Base-by-base conservation (phyloP, 2,329 filamentous ascomycete species). In the Alternaria panax region DNA sequence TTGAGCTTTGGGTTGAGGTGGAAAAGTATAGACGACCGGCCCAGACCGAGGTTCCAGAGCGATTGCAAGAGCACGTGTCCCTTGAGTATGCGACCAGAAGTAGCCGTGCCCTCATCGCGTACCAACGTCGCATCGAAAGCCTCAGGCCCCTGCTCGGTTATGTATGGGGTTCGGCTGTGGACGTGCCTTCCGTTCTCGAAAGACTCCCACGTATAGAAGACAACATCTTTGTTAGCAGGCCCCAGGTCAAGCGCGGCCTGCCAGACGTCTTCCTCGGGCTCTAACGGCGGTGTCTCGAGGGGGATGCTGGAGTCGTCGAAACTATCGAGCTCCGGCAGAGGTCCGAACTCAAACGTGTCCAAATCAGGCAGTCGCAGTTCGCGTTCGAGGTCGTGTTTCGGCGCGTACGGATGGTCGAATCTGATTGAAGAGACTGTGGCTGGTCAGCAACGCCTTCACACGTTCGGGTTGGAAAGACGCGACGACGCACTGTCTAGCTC, bases 11-110 rank as follows among this genome's bases (percentile, higher is more conserved):
- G 73, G 51, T 88, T 80, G 82, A 87, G 92, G 0, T 77, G 72
- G 74, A 92, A 95, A 32, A 95, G 84, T 2, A 90, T 82, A 0
- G 91, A 93, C 38, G 88, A 88, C 47, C 90, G 84, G 0, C 91
- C 92, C 6, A 93, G 83, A 0, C 87, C 86, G 1, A 94, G 80
- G 12, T 87, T 85, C 61, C 90, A 81, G 0, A 94, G 79, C 11
- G 88, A 89, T 18, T 77, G 70, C 2, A 83, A 60, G 4, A 79
- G 68, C 2, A 78, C 65, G 43, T 79, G 67, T 16, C 71, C 69
- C 18, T 77, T 77, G 2, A 83, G 42, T 5, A 82, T 68, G 27
- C 74, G 74, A 14, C 74, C 75, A 36, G 83, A 45, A 65, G 72
- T 30, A 81, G 67, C 38, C 66, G 66, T 32, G 82, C 69, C 54